Base-by-base conservation (phyloP, 2,329 filamentous ascomycete genomes). In the Pyricularia sp. region DNA sequence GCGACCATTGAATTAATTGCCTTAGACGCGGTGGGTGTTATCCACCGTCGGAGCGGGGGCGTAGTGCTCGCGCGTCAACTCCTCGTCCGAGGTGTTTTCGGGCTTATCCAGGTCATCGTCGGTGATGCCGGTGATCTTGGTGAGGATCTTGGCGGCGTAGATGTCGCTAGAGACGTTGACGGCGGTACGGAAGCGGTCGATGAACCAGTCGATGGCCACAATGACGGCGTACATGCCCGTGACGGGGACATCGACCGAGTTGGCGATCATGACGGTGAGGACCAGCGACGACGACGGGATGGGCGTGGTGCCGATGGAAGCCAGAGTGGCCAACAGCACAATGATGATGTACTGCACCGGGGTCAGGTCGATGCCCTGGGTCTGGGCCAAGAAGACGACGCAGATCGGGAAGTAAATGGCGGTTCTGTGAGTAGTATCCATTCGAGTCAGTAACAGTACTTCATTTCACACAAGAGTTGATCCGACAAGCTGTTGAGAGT, bases 401-500 rank as follows among this genome's bases (percentile, higher is more conserved):
- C 82, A 82, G 11, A 83, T 79, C 3, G 84, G 84, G 71, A 85
- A 85, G 74, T 86, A 85, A 68, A 86, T 85, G 50, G 83, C 83
- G 2, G 84, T 85, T n/a, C 79, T 68, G 30, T 76, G 50, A 61
- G 25, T 61, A 12, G 23, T 1, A 14, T 26, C 25, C 12, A 61
- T 30, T 30, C 28, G 1, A 30, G 28, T 30, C 28, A 30, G 28
- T 30, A 30, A 30, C 1, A 30, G 7, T 30, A 7, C 28, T 30
- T 30, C n/a, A n/a, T n/a, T n/a, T n/a, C n/a, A n/a, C n/a, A n/a
- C n/a, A n/a, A n/a, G n/a, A n/a, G n/a, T n/a, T n/a, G n/a, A n/a
- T n/a, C n/a, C n/a, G n/a, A n/a, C n/a, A n/a, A n/a, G n/a, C n/a
- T n/a, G n/a, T n/a, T n/a, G n/a, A n/a, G n/a, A 31, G 5, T 64